phyloP scores from a whole-genome alignment of 73 alveolate genomes.

The Symbiodinium pilosum region DNA sequence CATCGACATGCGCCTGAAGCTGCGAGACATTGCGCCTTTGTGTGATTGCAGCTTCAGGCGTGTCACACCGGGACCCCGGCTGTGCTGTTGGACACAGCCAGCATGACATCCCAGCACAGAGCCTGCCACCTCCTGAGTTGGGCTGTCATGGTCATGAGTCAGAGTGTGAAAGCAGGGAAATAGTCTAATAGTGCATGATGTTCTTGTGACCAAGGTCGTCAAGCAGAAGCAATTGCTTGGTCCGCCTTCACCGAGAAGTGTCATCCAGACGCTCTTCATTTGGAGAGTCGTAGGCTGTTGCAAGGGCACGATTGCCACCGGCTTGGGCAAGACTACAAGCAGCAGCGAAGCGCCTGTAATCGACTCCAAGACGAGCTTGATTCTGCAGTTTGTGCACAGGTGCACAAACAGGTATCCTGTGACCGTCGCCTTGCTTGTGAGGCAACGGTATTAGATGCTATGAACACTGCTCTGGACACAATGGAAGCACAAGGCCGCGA shows the following conservation, averaged over 20 bases:
- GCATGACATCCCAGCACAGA: neutral
- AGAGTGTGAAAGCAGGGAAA: neutral
- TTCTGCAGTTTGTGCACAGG: neutral
- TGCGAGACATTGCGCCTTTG: too few species aligned
- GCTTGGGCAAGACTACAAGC: neutral
- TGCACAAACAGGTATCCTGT: neutral
- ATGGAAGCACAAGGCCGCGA: slow-evolving; percentile 16
- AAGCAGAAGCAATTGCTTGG: neutral
- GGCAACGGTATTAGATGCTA: neutral
- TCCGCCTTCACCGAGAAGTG: neutral
- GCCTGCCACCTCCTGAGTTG: neutral
- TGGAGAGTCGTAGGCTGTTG: neutral
- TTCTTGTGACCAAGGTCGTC: neutral
- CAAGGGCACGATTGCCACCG: neutral
- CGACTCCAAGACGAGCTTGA: neutral
- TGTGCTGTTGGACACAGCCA: neutral
- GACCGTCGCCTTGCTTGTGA: slow-evolving; percentile 3
- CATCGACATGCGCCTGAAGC: too few species aligned
- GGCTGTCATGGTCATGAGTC: neutral
- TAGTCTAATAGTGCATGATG: neutral
- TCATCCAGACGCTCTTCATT: neutral
- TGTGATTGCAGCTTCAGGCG: neutral
- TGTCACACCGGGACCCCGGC: neutral
- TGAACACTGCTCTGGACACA: slow-evolving; percentile 18
- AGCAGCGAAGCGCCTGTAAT: neutral